Evolutionary conservation across 1,284 basidiomycete species (phyloP).

Genomic region (Puccinia triticina): DNA sequence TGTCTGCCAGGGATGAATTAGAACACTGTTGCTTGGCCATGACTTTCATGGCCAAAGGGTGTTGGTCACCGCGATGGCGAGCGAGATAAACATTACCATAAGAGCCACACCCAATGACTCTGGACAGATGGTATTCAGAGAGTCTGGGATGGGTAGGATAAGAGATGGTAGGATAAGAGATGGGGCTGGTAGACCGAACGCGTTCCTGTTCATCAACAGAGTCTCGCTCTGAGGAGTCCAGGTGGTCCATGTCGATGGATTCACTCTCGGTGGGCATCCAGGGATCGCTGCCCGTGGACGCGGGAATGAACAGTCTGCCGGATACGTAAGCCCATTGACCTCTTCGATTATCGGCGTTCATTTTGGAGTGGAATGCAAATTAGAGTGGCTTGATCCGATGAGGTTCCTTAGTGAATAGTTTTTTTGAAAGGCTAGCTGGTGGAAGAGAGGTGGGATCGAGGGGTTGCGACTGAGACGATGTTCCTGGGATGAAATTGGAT

Average conservation of each 20-base stretch:
- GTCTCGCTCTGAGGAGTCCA: too few species aligned
- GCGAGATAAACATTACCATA: constrained; percentile 20
- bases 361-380: too few species aligned
- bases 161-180: not conserved
- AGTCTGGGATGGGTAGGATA: not conserved
- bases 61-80: not conserved
- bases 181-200: not conserved
- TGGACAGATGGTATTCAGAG: constrained; percentile 11
- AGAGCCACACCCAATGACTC: not conserved
- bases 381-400: too few species aligned
- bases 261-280: not conserved
- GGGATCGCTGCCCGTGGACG: not conserved
- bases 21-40: not conserved
- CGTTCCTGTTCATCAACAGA: too few species aligned
- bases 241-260: not conserved
- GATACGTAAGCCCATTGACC: too few species aligned
- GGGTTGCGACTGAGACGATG: not conserved
- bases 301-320: too few species aligned
- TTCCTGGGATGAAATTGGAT: not conserved
- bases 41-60: constrained; percentile 26
- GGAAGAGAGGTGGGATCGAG: not conserved
- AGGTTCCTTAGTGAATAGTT: too few species aligned
- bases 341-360: too few species aligned
- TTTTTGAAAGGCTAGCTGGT: not conserved
- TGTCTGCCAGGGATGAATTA: not conserved